Evolutionary conservation across 441 rosid species (phyloP), one percentile per base, ranked within the genome.

Genomic region (Gossypium laxum): DNA sequence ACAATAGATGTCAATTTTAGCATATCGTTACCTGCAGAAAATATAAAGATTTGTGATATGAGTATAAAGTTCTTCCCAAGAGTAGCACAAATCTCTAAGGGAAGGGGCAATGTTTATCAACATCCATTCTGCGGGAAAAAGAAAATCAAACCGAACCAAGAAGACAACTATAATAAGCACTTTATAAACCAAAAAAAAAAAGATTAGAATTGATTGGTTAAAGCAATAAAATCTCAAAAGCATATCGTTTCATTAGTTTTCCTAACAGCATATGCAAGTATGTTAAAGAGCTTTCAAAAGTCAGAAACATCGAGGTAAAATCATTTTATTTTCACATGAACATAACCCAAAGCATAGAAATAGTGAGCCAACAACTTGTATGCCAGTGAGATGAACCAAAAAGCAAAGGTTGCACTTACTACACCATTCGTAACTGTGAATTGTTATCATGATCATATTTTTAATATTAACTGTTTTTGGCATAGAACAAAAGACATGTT

Each of bases 11-110:
- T 74, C 72, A 81, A 71, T 65, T 84, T 77, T 15, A 76, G 78
- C 69, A 63, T 61, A 21, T 56, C 69, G 38, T 60, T 72, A 32
- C 82, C 89, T 86, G 88, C 82, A 75, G 47, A 17, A 67, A 4
- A 11, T 11, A 70, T 21, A 54, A 55, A 18, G 14, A 15, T 57
- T 38, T 67, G 71, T 65, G 22, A 62, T 71, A 61, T 38, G 69
- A 4, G 11, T 43, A 24, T 4, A 73, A 63, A 28, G 18, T 52
- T 41, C 28, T 15, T 14, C 14, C 5, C 24, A 50, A 17, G 48
- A 50, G 2, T 50, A 50, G 2, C 26, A 14, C 7, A 67, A 21
- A 17, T 28, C 28, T 67, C 17, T 24, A n/a, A 66, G 19, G 28
- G 24, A 66, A 48, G 15, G 24, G 30, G 2, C 21, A 50, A 51